Conservation (phyloP, 352 stramenopile species). For the Phytophthora sp. region DNA sequence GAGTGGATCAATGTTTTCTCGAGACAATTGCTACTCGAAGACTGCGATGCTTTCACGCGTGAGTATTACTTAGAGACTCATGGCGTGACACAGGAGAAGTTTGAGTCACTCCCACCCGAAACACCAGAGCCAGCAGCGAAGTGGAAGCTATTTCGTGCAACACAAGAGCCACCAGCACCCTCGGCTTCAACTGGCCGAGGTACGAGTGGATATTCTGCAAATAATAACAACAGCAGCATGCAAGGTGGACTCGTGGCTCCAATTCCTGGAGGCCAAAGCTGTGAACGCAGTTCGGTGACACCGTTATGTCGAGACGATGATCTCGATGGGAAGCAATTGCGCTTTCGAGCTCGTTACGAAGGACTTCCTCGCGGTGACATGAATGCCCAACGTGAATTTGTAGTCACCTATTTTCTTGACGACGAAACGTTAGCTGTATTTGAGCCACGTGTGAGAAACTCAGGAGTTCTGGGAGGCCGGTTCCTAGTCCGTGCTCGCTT, state of each 20-base stretch:
- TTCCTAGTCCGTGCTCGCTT: conserved; percentile 83
- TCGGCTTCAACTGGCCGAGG: conserved; percentile 29
- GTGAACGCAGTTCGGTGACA: conserved; percentile 15
- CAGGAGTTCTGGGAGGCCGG: conserved; percentile 61
- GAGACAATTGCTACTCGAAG: conserved; percentile 86
- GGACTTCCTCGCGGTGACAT: conserved; percentile 39
- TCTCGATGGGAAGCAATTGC: conserved; percentile 70
- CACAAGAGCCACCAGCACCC: conserved; percentile 4
- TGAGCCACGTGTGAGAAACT: conserved; percentile 74
- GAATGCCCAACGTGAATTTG: conserved; percentile 66
- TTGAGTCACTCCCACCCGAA: conserved; percentile 26
- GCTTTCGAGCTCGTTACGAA: conserved; percentile 75
- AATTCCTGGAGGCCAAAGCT: conserved; percentile 24
- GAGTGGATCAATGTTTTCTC: conserved; percentile 87
- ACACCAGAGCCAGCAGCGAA: conserved; percentile 34
- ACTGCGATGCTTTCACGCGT: conserved; percentile 92
- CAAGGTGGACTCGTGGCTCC: conserved; percentile 34
- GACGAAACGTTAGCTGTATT: conserved; percentile 83
- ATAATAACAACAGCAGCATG: conserved; percentile 44
- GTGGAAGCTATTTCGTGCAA: conserved; percentile 64
- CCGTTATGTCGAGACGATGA: conserved; percentile 46
- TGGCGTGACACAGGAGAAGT: conserved; percentile 82
- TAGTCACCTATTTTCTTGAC: conserved; percentile 81
- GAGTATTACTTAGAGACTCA: conserved; percentile 87
- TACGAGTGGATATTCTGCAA: conserved; percentile 33